Conservation (phyloP, 257 asterid species). For the Cinchona pubescens region DNA sequence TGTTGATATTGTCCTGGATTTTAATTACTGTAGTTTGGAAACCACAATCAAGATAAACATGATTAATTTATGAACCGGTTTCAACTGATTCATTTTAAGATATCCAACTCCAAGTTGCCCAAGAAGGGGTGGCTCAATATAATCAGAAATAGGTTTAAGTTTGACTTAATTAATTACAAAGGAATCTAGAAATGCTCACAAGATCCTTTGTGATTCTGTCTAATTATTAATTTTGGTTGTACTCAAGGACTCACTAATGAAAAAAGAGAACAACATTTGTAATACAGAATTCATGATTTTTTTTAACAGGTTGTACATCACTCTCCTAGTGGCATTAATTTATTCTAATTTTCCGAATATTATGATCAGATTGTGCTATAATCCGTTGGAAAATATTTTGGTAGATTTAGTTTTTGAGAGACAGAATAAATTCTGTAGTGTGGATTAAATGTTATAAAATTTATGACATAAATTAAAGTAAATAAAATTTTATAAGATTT, state of each 20-base stretch:
- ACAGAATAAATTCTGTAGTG: too few relatives aligned
- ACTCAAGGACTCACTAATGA: background rate
- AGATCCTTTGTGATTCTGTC: background rate
- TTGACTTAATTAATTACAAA: background rate
- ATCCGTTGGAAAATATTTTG: too few relatives aligned
- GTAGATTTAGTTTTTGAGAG: too few relatives aligned
- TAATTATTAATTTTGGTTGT: background rate
- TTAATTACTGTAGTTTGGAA: too few relatives aligned
- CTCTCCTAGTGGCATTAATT: background rate
- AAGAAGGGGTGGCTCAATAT: background rate
- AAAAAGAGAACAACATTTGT: background rate
- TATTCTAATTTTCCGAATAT: background rate
- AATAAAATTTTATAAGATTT: too few relatives aligned
- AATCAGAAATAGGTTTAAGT: background rate
- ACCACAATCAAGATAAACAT: background rate
- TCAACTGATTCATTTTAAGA: background rate
- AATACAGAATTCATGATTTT: background rate
- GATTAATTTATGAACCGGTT: background rate
- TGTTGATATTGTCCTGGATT: background rate
- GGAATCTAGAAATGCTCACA: slow-evolving; percentile 4
- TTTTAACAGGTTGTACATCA: background rate
- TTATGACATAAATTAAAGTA: too few relatives aligned
- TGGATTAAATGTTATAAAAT: too few relatives aligned
- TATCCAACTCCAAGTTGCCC: background rate
- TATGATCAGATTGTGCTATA: background rate